Conservation (phyloP, 108 stramenopile genomes). For the Nitzschia palea region DNA sequence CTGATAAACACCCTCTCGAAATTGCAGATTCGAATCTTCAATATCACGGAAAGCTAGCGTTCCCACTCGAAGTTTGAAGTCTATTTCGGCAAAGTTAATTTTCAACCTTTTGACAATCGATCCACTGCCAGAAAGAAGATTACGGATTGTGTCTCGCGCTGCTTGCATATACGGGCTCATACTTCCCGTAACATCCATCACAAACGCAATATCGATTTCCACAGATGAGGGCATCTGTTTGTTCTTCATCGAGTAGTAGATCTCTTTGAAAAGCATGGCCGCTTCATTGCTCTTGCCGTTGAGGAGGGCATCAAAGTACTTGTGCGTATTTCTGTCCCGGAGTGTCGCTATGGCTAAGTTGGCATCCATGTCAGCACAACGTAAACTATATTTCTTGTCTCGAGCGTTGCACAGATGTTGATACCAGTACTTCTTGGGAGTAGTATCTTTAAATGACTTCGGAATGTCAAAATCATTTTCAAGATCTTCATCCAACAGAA, state of each 20-base stretch:
- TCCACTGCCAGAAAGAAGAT: constrained; percentile 32
- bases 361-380: constrained; percentile 33
- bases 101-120: constrained; percentile 42
- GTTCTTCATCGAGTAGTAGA: constrained; percentile 56
- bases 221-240: constrained; percentile 39
- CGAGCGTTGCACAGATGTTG: constrained; percentile 46
- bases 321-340: constrained; percentile 42
- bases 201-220: constrained; percentile 48
- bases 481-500: constrained; percentile 55
- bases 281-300: constrained; percentile 23
- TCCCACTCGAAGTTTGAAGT: constrained; percentile 48
- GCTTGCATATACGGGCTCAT: constrained; percentile 48
- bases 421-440: constrained; percentile 45
- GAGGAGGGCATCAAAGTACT: constrained; percentile 56
- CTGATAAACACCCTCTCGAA: constrained; percentile 30
- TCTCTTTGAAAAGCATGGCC: constrained; percentile 33
- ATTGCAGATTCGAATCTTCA: constrained; percentile 46
- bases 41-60: constrained; percentile 51
- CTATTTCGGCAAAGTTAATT: constrained; percentile 47
- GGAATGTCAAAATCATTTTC: constrained; percentile 46
- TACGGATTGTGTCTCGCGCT: constrained; percentile 30
- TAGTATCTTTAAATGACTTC: constrained; percentile 23
- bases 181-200: constrained; percentile 60
- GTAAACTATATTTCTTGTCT: constrained; percentile 18
- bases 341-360: constrained; percentile 45